Base-by-base conservation (phyloP, 371 early-diverging fungal species). In the Mucor racemosus region DNA sequence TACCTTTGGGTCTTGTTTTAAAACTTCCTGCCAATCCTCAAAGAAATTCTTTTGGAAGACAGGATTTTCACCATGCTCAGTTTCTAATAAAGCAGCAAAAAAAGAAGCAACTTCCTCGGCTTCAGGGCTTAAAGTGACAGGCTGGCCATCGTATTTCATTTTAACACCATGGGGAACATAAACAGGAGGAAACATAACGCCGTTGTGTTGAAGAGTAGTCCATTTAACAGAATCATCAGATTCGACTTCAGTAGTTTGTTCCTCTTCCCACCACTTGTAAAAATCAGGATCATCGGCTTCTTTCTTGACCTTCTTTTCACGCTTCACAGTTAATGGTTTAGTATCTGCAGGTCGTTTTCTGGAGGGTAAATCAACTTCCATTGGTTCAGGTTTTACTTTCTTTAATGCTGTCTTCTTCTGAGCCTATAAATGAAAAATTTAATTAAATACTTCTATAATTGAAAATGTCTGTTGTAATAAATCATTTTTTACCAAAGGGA, bases 71-170 rank as follows among this genome's bases (percentile, higher is more conserved):
- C 81, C 96, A 61, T 94, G 90, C 46, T 96, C 95, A 0, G 96
- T 92, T 17, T 89, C 94, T 26, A 98, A 59, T 26, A 96, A 54
- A 17, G 88, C 92, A 17, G 96, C 99, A 84, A 90, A 99, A 77
- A 98, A 99, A 21, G 89, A 90, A 8, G 98, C 98, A 0, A 98
- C 93, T 69, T 99, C 99, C 74, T 99, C 99, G 0, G 94, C 91
- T 58, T 88, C 91, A 2, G 97, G 94, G 0, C 76, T 77, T 13
- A 99, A 80, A 1, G 72, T 77, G n/a, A 98, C 74, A 3, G 76
- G 78, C 40, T 88, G 78, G 4, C 96, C 97, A 69, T 94, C 82
- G 69, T 98, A 99, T 57, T 81, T 77, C 88, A 99, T 90, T 72
- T 92, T 90, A 38, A 97, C 78, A 17, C 94, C 93, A 71, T 97